phyloP scores from a whole-genome alignment of 306 rosid species.

The Aeschynomene evenia region DNA sequence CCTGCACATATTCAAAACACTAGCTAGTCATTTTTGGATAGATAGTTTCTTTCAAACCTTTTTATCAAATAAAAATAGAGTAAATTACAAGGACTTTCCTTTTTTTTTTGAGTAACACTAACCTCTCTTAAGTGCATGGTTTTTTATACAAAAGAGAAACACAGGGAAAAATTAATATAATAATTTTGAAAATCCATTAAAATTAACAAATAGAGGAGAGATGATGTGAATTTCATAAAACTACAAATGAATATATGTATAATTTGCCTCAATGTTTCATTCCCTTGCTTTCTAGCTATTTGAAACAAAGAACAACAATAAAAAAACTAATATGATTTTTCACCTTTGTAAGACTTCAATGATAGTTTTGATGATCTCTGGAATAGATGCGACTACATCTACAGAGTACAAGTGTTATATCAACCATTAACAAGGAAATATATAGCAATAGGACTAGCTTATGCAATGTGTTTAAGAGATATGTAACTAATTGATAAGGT shows the following conservation, averaged over 20 bases:
- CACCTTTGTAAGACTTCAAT: conserved; percentile 31
- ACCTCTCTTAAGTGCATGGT: too few species aligned
- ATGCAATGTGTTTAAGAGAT: conserved; percentile 1
- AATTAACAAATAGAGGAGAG: too few species aligned
- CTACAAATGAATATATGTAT: too few species aligned
- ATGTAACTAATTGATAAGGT: conserved; percentile 1
- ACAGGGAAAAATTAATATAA: too few species aligned
- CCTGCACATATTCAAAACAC: conserved; percentile 9
- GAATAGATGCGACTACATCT: conserved; percentile 2
- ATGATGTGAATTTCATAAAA: too few species aligned
- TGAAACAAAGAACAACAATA: background rate
- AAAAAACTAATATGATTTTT: background rate
- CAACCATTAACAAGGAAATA: background rate
- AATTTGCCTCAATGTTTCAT: too few species aligned
- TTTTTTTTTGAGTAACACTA: too few species aligned
- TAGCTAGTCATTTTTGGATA: background rate
- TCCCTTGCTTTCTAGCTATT: background rate
- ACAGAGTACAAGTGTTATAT: conserved; percentile 3
- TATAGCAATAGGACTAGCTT: background rate
- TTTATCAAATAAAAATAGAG: too few species aligned
- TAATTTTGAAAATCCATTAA: too few species aligned
- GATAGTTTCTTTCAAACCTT: too few species aligned
- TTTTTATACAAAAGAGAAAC: too few species aligned
- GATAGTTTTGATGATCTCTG: background rate
- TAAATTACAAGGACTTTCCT: too few species aligned